Percentiles rank a stretch among this genome's conserved stretches.
Conservation (phyloP, 805 yeast genomes). For the Zygosaccharomyces siamensis region DNA sequence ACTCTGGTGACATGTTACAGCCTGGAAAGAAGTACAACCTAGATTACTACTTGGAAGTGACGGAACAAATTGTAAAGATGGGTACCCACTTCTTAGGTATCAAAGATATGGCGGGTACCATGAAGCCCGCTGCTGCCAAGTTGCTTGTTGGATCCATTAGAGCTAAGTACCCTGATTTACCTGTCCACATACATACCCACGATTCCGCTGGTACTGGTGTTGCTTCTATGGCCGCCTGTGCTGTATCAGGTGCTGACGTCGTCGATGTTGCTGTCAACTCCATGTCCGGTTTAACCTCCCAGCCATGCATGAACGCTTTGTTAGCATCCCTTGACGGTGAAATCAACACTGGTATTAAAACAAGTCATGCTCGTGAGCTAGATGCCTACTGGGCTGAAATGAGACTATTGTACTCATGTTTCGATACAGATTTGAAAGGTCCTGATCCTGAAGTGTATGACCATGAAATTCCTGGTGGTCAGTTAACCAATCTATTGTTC, state of each 20-base stretch:
- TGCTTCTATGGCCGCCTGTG: slow-evolving; percentile 92
- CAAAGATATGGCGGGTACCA: slow-evolving; percentile 99
- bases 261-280: slow-evolving; percentile 97
- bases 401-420: slow-evolving; percentile 92
- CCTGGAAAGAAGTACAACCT: slow-evolving; percentile 95
- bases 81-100: slow-evolving; percentile 97
- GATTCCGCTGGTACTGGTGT: slow-evolving; percentile 99
- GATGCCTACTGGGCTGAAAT: slow-evolving; percentile 99
- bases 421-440: slow-evolving; percentile 97
- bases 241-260: slow-evolving; percentile 94
- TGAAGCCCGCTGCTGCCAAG: slow-evolving; percentile 92
- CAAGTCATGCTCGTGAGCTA: slow-evolving; percentile 65
- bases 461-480: slow-evolving; percentile 99
- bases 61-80: slow-evolving; percentile 78
- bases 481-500: slow-evolving; percentile 93
- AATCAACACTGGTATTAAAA: slow-evolving; percentile 66
- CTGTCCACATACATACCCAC: slow-evolving; percentile 98
- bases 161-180: slow-evolving; percentile 82
- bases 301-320: slow-evolving; percentile 91
- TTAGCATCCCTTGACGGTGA: slow-evolving; percentile 89
- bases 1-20: slow-evolving; percentile 97
- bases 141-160: slow-evolving; percentile 75
- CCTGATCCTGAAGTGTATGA: slow-evolving; percentile 99
- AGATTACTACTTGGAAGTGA: slow-evolving; percentile 77
- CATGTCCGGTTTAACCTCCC: slow-evolving; percentile 97